phyloP scores from a whole-genome alignment of 176 grass and related monocot species.

The Luzula sylvatica region DNA sequence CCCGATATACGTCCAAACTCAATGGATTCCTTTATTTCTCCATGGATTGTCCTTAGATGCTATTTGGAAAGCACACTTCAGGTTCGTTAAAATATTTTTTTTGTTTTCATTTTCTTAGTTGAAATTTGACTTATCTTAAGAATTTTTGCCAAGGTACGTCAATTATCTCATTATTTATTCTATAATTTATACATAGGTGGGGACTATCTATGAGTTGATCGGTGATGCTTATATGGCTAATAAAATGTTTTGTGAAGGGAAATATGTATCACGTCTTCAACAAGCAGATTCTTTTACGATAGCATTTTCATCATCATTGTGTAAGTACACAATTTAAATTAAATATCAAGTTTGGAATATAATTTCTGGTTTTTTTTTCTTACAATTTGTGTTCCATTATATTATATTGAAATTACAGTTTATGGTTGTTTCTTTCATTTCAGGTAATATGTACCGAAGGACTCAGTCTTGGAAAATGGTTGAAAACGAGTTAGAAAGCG shows the following conservation, averaged over 20 bases:
- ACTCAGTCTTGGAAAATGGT: constrained; percentile 36
- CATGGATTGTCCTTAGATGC: constrained; percentile 71
- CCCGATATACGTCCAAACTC: constrained; percentile 31
- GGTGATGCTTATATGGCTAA: constrained; percentile 72
- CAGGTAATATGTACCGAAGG: constrained; percentile 77
- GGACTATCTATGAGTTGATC: constrained; percentile 46
- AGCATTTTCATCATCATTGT: constrained; percentile 53
- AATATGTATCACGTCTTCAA: constrained; percentile 48
- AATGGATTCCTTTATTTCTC: constrained; percentile 45
- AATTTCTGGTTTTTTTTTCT: no score
- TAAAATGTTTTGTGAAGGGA: constrained; percentile 53
- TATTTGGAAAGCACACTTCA: constrained; percentile 95
- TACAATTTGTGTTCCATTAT: no score
- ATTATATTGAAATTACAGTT: no score
- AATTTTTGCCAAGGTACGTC: no score
- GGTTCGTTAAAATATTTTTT: constrained; percentile 32
- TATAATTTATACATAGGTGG: constrained; percentile 50
- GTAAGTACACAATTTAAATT: constrained; percentile 26
- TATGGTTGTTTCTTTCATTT: no score
- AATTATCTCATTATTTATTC: no score
- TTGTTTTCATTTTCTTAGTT: background rate
- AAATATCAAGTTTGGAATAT: no score
- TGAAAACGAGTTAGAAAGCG: no score
- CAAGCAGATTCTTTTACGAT: constrained; percentile 41
- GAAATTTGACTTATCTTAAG: no score